Percentiles rank a stretch among this genome's conserved stretches.
Conservation (phyloP, 208 protist species). For the Eutreptiella sp. region DNA sequence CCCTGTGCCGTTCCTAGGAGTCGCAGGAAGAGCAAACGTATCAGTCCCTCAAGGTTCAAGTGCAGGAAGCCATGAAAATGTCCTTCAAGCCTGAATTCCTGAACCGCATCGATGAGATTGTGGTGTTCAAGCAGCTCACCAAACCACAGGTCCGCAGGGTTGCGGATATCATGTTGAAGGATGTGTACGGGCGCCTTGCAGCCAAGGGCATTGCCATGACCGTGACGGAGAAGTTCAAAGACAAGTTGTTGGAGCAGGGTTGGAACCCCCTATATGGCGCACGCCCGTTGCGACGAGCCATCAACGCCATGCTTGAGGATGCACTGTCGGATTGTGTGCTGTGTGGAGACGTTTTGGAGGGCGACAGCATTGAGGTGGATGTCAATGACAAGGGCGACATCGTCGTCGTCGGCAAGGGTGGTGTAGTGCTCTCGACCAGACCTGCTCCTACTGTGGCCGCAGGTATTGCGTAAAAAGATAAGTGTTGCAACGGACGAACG, state of each 20-base stretch:
- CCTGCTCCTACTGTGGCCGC: too few species aligned
- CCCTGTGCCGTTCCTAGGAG: too few species aligned
- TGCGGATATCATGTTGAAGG: slow-evolving; percentile 74
- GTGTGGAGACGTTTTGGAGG: slow-evolving; percentile 62
- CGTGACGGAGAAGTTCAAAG: slow-evolving; percentile 52
- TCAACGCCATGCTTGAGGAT: slow-evolving; percentile 82
- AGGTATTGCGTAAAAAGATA: too few species aligned
- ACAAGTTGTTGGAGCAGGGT: slow-evolving; percentile 64
- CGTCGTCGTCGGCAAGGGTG: too few species aligned
- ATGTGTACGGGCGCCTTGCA: slow-evolving; percentile 58
- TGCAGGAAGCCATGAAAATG: slow-evolving; percentile 74
- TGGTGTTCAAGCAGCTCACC: slow-evolving; percentile 88
- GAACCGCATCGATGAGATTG: slow-evolving; percentile 95
- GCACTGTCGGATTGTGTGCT: slow-evolving; percentile 75
- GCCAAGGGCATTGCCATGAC: slow-evolving; percentile 73
- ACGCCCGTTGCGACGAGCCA: slow-evolving; percentile 79
- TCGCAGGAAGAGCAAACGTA: too few species aligned
- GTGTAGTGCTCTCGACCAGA: too few species aligned
- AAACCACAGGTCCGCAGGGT: slow-evolving; percentile 71
- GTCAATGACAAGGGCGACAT: slow-evolving; percentile 44
- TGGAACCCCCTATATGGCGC: slow-evolving; percentile 92
- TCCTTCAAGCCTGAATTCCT: slow-evolving; percentile 95
- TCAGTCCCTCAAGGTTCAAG: too few species aligned
- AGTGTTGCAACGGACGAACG: too few species aligned
- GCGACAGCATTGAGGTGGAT: slow-evolving; percentile 50